phyloP scores from a whole-genome alignment of 148 eudicot species.

The Spergularia bocconei region DNA sequence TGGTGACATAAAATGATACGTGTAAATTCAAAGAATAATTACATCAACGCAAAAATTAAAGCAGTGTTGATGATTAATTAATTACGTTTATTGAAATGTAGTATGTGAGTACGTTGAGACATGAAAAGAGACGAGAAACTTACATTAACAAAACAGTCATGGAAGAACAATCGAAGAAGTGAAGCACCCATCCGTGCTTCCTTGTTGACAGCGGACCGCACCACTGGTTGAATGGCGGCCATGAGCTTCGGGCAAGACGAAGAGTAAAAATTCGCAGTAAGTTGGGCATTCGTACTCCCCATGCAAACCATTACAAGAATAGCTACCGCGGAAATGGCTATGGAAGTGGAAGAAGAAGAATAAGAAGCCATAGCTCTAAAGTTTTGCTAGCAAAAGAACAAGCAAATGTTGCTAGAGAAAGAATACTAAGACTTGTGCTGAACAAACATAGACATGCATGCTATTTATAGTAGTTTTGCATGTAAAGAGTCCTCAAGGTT shows the following conservation, averaged over 20 bases:
- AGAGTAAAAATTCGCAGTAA: conserved; percentile 55
- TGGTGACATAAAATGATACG: too few species aligned
- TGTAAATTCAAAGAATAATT: too few species aligned
- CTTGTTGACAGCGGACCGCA: conserved; percentile 48
- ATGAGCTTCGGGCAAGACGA: conserved; percentile 62
- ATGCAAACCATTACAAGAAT: conserved; percentile 36
- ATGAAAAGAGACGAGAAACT: neutral
- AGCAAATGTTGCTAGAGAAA: neutral
- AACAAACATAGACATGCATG: neutral
- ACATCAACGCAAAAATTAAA: too few species aligned
- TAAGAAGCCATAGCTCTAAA: conserved; percentile 41
- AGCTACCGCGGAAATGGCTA: conserved; percentile 11
- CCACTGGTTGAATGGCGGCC: conserved; percentile 42
- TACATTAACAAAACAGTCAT: conserved; percentile 91
- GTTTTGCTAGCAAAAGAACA: neutral
- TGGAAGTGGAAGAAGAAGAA: conserved; percentile 23
- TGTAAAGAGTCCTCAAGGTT: conserved; percentile 6
- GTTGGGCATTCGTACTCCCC: conserved; percentile 66
- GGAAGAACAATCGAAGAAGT: conserved; percentile 79
- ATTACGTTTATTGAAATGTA: too few species aligned
- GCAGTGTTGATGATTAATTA: too few species aligned
- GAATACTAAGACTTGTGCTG: conserved; percentile 4
- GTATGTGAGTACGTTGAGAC: too few species aligned
- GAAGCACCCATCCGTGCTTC: conserved; percentile 93
- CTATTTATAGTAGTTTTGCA: conserved; percentile 22